Base-by-base conservation (phyloP, 2,329 filamentous ascomycete species). In the Elsinoe necatrix region DNA sequence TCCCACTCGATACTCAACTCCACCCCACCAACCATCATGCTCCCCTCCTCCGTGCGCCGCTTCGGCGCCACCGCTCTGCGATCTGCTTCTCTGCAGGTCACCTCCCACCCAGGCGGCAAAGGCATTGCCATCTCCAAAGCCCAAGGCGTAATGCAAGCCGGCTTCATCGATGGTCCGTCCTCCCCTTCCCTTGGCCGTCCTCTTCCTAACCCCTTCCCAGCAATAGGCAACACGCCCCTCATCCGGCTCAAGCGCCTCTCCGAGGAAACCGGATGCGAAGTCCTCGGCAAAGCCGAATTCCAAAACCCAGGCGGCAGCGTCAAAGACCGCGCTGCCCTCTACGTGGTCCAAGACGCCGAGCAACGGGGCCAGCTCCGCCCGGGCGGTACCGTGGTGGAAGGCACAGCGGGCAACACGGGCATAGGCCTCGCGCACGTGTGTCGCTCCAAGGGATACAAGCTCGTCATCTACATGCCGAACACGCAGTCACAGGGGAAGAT, bases 391-490 rank as follows among this genome's bases (percentile, higher is more conserved):
- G 91, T 98, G 11, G 87, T 98, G 58, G 93, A 98, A 75, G 93
- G 93, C 60, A 98, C 93, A 4, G 93, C 93, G 0, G 93, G 93
- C 55, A 98, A 97, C 78, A 98, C 93, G 27, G 93, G 93, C 62
- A 98, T 98, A 71, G 93, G 93, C 1, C 86, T 98, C 42, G 93
- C 93, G 18, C 93, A 97, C 74, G 93, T 98, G 57, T 97, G 93
- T 75, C 83, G 92, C 59, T 88, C 86, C 35, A 86, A 86, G 66
- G 93, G 92, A 39, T 97, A 98, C 80, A 86, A 86, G 70, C 84
- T 95, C 52, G 91, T 97, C 68, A 98, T 98, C 70, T 98, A 97
- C 82, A 97, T 98, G 93, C 93, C 93, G 66, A 87, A 98, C 78
- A 97, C 92, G 50, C 93, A 97, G 75, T 95, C 91, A 18, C 92